phyloP scores from a whole-genome alignment of 208 protist species.

The Angomonas deanei region DNA sequence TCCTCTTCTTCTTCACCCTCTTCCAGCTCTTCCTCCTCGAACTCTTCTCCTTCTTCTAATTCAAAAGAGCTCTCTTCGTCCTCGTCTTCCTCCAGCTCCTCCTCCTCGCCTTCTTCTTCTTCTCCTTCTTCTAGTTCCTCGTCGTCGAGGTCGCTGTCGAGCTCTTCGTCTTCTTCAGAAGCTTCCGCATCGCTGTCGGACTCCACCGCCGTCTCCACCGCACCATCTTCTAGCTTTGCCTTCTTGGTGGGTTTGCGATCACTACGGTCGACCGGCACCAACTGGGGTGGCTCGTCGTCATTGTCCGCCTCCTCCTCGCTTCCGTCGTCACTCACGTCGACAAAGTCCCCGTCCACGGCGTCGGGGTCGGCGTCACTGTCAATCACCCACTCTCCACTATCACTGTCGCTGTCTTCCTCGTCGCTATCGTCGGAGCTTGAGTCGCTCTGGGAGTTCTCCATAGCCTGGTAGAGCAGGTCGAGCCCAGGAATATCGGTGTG shows the following conservation, averaged over 20 bases:
- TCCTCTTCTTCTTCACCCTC: conserved; percentile 25
- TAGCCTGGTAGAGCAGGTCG: conserved; percentile 66
- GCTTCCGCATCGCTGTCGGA: neutral
- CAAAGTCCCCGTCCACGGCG: conserved; percentile 71
- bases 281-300: neutral
- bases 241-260: neutral
- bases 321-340: conserved; percentile 38
- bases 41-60: conserved; percentile 22
- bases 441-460: conserved; percentile 15
- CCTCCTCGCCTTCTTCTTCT: conserved; percentile 10
- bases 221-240: neutral
- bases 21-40: conserved; percentile 19
- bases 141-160: conserved; percentile 13
- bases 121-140: conserved; percentile 17
- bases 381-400: conserved; percentile 4
- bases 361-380: conserved; percentile 54
- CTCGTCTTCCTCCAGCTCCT: conserved; percentile 13
- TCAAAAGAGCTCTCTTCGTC: conserved; percentile 19
- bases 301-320: conserved; percentile 27
- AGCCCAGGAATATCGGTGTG: conserved; percentile 85
- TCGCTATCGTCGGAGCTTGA: conserved; percentile 9
- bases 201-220: conserved; percentile 6
- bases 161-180: conserved; percentile 10
- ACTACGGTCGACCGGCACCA: neutral
- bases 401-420: neutral